Base-by-base conservation (phyloP, 805 yeast genomes). In the Kodamaea fukazawae region DNA sequence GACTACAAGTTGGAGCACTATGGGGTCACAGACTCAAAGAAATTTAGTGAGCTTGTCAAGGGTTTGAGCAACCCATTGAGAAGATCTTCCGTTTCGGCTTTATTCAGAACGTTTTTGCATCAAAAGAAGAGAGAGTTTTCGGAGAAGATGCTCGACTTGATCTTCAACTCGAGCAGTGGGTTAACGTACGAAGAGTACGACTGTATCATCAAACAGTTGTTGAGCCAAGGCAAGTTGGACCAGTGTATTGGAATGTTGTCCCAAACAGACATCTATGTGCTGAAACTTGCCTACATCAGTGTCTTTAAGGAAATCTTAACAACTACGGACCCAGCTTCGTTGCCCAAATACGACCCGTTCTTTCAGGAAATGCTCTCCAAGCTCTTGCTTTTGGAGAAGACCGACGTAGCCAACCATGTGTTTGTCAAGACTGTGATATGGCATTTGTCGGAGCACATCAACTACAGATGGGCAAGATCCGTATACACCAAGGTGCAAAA, bases 21-120 rank as follows among this genome's bases (percentile, higher is more conserved):
- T 32, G 63, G 63, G n/a, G 42, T 41, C 6, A 41, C 26, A 9
- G 23, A 39, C 12, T n/a, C 14, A 2, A 26, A 32, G 2, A 32
- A 48, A 33, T 54, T 57, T 36, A 53, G 54, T n/a, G 23, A 16
- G 10, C 47, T 61, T 16, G 43, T 60, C 5, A 47, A 50, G 22
- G 35, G 42, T 23, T 44, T 65, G 12, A 42, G 36, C n/a, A 54
- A 64, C 4, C 70, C 69, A 6, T 44, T 67, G n/a, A 46, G 50
- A 20, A 45, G 70, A 16, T 57, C 55, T 49, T 55, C 68, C 2
- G 45, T 67, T 5, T 56, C 68, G 4, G 58, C 57, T 44, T 48
- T 69, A 22, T 60, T 67, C 34, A 45, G 50, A 13, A 49, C 60
- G 5, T 65, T 66, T 34, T 40, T 63, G 27, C 18, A 29, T 10